Base-by-base conservation (phyloP, 73 alveolate species). In the Paraurostyla sp. region DNA sequence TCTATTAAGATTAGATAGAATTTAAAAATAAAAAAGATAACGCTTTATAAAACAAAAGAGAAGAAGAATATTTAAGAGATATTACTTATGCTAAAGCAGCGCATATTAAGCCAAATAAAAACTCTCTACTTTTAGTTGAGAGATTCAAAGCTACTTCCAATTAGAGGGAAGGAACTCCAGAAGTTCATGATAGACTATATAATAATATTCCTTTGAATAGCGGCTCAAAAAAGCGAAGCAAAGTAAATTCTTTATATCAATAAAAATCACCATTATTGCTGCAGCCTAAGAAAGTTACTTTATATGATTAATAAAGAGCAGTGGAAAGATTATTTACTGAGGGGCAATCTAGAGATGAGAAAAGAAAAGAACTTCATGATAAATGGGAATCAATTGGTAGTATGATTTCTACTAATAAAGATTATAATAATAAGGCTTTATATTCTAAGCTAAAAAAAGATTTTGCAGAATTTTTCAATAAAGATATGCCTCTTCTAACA, bases 121-220 rank as follows among this genome's bases (percentile, higher is more conserved):
- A 60, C 22, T 60, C 78, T 9, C 7, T 2, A 27, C 9, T 9
- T 30, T 29, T 60, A 9, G 78, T 29, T 13, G 78, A 60, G 7
- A 13, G 25, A 7, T 23, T 60, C 3, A 60, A 29, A 9, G 7
- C 9, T 9, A 2, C 78, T n/a, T n/a, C n/a, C n/a, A n/a, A n/a
- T 16, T 16, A 60, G 32, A 60, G 50, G 13, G 45, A 18, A 7
- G 51, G 32, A 29, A 60, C 78, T 16, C 78, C 78, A 9, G 78
- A 60, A 27, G 78, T 60, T 16, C 78, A 60, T 60, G 78, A 60
- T 13, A 60, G 78, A 60, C 23, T 60, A 27, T 27, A 60, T 60
- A 18, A 33, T 30, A 60, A 60, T 60, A 33, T 60, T 6, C 23
- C 78, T 9, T 30, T 60, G 7, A 60, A 60, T 60, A 60, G 78